Conservation (phyloP, 176 grass and related monocot genomes). For the Leersia perrieri region DNA sequence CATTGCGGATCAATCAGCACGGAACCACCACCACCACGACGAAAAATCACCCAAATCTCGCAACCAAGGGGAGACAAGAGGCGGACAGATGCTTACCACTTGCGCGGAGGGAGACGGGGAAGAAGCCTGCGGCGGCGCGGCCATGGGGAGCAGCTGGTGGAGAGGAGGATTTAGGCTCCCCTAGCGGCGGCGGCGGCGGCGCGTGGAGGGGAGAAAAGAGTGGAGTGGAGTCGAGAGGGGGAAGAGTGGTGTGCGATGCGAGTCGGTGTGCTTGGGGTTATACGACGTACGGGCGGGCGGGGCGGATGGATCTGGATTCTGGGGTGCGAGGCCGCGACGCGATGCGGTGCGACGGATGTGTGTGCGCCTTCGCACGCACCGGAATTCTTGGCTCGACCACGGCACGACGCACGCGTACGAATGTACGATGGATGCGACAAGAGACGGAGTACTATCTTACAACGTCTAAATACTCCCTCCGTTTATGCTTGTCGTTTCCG, state of each 20-base stretch:
- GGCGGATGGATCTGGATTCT: too few relatives aligned
- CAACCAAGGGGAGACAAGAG: neutral
- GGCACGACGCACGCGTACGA: too few relatives aligned
- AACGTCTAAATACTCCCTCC: too few relatives aligned
- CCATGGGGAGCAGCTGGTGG: slow-evolving; percentile 41
- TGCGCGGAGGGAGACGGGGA: slow-evolving; percentile 53
- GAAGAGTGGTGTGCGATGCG: too few relatives aligned
- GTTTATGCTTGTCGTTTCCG: too few relatives aligned
- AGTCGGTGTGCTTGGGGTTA: neutral
- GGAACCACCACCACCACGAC: neutral
- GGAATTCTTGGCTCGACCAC: too few relatives aligned
- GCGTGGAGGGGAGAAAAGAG: neutral
- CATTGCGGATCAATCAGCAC: slow-evolving; percentile 32
- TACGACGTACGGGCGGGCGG: neutral
- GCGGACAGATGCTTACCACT: slow-evolving; percentile 54
- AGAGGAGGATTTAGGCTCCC: slow-evolving; percentile 19
- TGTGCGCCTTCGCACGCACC: too few relatives aligned
- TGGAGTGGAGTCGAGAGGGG: neutral
- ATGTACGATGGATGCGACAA: too few relatives aligned
- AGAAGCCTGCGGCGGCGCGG: slow-evolving; percentile 44
- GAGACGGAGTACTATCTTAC: too few relatives aligned
- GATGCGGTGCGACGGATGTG: too few relatives aligned
- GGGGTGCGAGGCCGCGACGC: too few relatives aligned
- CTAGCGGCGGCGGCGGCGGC: slow-evolving; percentile 5
- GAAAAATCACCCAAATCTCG: neutral